phyloP scores from a whole-genome alignment of 2,329 filamentous ascomycete species.

The Neonectria ditissima region DNA sequence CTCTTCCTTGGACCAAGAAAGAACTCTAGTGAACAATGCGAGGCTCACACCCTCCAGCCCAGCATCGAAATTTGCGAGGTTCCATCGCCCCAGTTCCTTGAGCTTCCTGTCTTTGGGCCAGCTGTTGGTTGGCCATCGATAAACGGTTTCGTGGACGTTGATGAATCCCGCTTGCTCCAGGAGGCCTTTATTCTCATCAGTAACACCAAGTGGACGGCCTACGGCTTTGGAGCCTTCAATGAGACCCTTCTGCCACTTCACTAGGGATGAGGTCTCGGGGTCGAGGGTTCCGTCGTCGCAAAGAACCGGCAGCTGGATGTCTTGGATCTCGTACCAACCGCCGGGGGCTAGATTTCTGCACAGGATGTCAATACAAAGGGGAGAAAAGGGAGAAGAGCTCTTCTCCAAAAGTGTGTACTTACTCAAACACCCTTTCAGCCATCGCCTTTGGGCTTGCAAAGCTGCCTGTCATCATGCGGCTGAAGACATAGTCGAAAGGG shows the following conservation, averaged over 20 bases:
- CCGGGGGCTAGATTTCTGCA: constrained; percentile 42
- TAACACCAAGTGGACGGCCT: background rate
- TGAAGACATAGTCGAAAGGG: constrained; percentile 53
- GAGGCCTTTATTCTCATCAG: background rate
- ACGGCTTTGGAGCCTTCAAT: constrained; percentile 41
- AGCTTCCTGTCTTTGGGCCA: constrained; percentile 18
- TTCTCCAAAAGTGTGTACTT: no score
- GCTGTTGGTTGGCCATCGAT: constrained; percentile 11
- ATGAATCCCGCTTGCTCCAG: constrained; percentile 3
- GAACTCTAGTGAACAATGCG: background rate
- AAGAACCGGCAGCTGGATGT: constrained; percentile 42
- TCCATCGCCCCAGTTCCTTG: constrained; percentile 12
- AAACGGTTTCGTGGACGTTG: background rate
- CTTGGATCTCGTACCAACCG: constrained; percentile 48
- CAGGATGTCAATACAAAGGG: constrained; percentile 1
- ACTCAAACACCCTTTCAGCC: background rate
- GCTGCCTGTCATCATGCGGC: constrained; percentile 47
- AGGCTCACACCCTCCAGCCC: constrained; percentile 8
- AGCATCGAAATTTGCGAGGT: constrained; percentile 1
- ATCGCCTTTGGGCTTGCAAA: constrained; percentile 30
- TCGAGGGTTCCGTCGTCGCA: constrained; percentile 48
- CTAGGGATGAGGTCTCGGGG: constrained; percentile 25
- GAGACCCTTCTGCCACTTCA: constrained; percentile 37
- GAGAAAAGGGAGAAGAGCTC: background rate
- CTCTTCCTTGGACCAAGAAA: constrained; percentile 4